Percentiles rank a stretch among this genome's conserved stretches.
Evolutionary conservation across 768 basidiomycete genomes (phyloP).

Genomic region (Agaricus subrufescens): DNA sequence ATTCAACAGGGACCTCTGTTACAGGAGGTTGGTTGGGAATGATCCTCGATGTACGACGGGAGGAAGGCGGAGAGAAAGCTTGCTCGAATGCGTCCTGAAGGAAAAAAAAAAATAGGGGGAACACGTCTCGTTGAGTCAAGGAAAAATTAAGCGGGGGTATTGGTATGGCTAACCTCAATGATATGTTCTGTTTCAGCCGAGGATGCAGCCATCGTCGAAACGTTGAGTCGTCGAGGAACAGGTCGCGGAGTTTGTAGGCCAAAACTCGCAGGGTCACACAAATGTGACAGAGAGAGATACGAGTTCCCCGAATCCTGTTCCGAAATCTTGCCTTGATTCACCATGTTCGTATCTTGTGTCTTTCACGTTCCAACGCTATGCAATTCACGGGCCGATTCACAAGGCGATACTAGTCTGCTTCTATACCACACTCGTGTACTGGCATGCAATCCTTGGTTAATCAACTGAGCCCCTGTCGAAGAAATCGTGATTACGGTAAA

Average conservation of each 20-base stretch:
- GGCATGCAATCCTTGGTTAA: too few relatives aligned
- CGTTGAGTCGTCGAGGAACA: background rate
- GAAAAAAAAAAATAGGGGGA: background rate
- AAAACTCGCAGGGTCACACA: background rate
- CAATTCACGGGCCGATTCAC: too few relatives aligned
- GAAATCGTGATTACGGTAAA: too few relatives aligned
- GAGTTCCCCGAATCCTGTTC: too few relatives aligned
- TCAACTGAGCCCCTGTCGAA: too few relatives aligned
- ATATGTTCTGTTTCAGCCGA: slow-evolving; percentile 6
- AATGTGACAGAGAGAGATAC: background rate
- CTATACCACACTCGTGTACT: too few relatives aligned
- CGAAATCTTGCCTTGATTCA: too few relatives aligned
- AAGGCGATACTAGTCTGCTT: too few relatives aligned
- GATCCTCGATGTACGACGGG: slow-evolving; percentile 19
- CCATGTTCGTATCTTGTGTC: too few relatives aligned
- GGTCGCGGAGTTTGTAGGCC: background rate
- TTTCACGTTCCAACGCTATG: too few relatives aligned
- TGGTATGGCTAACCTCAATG: background rate
- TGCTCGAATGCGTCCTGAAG: slow-evolving; percentile 22
- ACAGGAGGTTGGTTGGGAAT: slow-evolving; percentile 8
- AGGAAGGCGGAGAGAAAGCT: slow-evolving; percentile 27
- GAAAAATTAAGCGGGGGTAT: too few relatives aligned
- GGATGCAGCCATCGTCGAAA: background rate
- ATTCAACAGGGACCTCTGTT: background rate
- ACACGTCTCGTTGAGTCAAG: background rate